Percentiles rank a stretch among this genome's conserved stretches.
Evolutionary conservation across 2,329 filamentous ascomycete genomes (phyloP).

Genomic region (Huntiella savannae): DNA sequence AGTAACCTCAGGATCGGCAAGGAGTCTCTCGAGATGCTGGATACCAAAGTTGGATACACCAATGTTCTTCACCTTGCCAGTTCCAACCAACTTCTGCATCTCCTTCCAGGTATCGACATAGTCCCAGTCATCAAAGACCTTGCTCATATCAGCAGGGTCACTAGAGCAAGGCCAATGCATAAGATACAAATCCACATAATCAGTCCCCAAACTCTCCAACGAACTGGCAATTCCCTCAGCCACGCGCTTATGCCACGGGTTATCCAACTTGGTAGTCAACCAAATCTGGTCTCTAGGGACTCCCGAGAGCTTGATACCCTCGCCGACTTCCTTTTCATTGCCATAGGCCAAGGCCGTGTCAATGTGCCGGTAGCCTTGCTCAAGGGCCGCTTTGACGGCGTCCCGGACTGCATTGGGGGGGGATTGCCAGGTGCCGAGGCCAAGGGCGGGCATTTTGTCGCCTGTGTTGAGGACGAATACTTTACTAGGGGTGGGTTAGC

Average conservation of each 20-base stretch:
- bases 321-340: conserved; percentile 53
- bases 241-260: conserved; percentile 56
- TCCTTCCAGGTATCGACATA: conserved; percentile 63
- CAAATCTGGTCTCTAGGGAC: conserved; percentile 48
- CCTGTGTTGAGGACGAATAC: conserved; percentile 57
- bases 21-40: conserved; percentile 57
- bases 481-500: conserved; percentile 5
- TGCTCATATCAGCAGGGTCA: conserved; percentile 40
- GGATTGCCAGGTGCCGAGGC: conserved; percentile 66
- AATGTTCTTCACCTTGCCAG: conserved; percentile 59
- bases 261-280: conserved; percentile 68
- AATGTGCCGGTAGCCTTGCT: conserved; percentile 54
- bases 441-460: conserved; percentile 57
- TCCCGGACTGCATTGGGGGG: conserved; percentile 46
- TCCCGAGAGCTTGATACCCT: conserved; percentile 43
- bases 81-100: conserved; percentile 48
- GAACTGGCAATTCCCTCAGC: conserved; percentile 40
- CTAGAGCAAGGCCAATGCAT: conserved; percentile 55
- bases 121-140: conserved; percentile 60
- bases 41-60: conserved; percentile 78
- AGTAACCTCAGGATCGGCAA: conserved; percentile 42
- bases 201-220: conserved; percentile 38
- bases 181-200: conserved; percentile 52
- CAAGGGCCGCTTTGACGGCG: conserved; percentile 52
- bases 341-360: conserved; percentile 61